These are phyloP conservation scores for Penicillium sp. DNA, from an alignment of 2,329 filamentous ascomycete species.

Conservation along the genomic window DNA sequence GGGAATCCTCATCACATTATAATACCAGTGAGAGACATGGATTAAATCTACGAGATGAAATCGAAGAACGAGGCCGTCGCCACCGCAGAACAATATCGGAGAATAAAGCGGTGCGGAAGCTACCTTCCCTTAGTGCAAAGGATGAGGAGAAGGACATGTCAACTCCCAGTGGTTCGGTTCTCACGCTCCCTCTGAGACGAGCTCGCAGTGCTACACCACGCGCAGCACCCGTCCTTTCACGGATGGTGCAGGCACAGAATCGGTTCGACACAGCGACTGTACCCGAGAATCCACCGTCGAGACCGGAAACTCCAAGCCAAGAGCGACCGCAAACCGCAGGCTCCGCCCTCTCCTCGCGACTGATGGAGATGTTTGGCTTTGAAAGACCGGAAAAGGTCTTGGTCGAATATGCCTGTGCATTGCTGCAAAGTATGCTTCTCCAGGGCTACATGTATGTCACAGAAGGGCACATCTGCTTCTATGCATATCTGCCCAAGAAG, in stretches of 20 bases:
- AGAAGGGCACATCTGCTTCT: conserved; percentile 89
- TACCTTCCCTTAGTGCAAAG: conserved; percentile 56
- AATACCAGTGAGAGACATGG: conserved; percentile 1
- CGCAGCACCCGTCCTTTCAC: conserved; percentile 71
- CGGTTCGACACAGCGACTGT: conserved; percentile 48
- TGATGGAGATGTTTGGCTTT: conserved; percentile 86
- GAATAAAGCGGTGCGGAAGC: conserved; percentile 58
- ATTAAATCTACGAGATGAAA: conserved; percentile 6
- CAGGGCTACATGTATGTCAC: conserved; percentile 98
- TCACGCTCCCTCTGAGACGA: conserved; percentile 21
- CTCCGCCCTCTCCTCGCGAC: conserved; percentile 64
- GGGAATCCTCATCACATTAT: conserved; percentile 1
- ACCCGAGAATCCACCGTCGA: conserved; percentile 19
- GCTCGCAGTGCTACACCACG: conserved; percentile 45
- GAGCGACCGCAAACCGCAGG: conserved; percentile 45
- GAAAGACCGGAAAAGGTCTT: conserved; percentile 80
- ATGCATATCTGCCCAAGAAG: conserved; percentile 95
- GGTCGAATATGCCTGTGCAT: conserved; percentile 88
- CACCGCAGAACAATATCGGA: conserved; percentile 65
- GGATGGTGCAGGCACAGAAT: conserved; percentile 72
- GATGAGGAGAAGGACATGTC: conserved; percentile 26
- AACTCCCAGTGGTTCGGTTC: conserved; percentile 17
- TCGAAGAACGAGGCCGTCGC: conserved; percentile 41
- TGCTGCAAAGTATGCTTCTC: conserved; percentile 85
- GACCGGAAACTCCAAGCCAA: conserved; percentile 50